A percentile compares a stretch with the other conserved stretches of the same genome.
phyloP scores from a whole-genome alignment of 2,329 filamentous ascomycete species.

The Didymella lethalis region DNA sequence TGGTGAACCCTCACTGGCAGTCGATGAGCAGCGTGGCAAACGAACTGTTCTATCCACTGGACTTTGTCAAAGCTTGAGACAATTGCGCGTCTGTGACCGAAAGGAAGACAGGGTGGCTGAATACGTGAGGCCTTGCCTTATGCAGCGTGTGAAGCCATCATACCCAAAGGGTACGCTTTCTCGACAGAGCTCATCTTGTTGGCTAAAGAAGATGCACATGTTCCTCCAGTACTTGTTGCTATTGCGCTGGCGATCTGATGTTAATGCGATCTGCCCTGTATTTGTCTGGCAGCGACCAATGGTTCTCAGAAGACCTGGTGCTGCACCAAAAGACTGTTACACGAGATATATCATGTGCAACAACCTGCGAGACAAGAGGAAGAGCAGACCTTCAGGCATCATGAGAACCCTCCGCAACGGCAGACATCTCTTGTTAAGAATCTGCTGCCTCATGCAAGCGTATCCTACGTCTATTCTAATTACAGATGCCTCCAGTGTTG shows the following conservation, averaged over 20 bases:
- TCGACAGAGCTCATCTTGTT: neutral
- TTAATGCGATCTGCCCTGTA: neutral
- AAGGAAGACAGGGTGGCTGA: constrained; percentile 6
- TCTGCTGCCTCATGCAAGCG: neutral
- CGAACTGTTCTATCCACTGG: neutral
- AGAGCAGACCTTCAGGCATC: neutral
- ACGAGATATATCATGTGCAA: neutral
- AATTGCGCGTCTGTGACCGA: neutral
- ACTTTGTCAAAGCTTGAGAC: constrained; percentile 3
- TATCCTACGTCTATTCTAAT: neutral
- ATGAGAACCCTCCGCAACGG: neutral
- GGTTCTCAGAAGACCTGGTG: neutral
- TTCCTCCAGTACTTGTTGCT: neutral
- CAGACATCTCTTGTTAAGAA: neutral
- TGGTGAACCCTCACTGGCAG: neutral
- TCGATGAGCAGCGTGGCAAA: neutral
- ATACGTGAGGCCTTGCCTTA: neutral
- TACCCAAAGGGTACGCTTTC: neutral
- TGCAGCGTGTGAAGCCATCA: neutral
- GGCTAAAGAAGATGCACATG: no score
- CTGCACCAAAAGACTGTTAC: neutral
- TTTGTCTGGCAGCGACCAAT: neutral
- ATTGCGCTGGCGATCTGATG: neutral
- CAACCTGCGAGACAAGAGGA: neutral
- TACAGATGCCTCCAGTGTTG: neutral